Evolutionary conservation across 441 rosid species (phyloP).

Genomic region (Brassica hybrid): DNA sequence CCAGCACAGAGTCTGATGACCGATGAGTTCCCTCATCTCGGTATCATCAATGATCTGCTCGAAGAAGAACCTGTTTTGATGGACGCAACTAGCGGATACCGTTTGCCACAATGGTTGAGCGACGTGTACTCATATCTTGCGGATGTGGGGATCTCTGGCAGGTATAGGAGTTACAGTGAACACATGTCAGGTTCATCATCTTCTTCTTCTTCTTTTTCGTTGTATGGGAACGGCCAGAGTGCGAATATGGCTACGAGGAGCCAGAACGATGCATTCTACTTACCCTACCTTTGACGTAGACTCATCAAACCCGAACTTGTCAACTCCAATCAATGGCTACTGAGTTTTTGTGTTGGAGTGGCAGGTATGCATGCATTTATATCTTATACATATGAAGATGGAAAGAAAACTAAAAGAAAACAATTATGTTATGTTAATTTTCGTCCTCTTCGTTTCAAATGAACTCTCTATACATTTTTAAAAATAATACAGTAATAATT

Average conservation of each 20-base stretch:
- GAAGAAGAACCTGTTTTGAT: slow-evolving; percentile 71
- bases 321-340: slow-evolving; percentile 63
- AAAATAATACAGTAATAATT: slow-evolving; percentile 1
- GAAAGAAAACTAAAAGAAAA: slow-evolving; percentile 27
- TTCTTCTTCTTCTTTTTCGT: slow-evolving; percentile 45
- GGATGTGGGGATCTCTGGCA: slow-evolving; percentile 55
- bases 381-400: slow-evolving; percentile 15
- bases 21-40: slow-evolving; percentile 94
- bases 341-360: slow-evolving; percentile 39
- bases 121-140: slow-evolving; percentile 60
- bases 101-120: slow-evolving; percentile 51
- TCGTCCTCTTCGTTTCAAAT: slow-evolving; percentile 13
- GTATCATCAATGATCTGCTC: slow-evolving; percentile 91
- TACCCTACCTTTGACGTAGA: slow-evolving; percentile 42
- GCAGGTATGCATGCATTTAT: slow-evolving; percentile 16
- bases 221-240: slow-evolving; percentile 56
- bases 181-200: slow-evolving; percentile 25
- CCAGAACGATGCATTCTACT: slow-evolving; percentile 47
- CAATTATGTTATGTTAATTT: slow-evolving; percentile 46
- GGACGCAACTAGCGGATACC: slow-evolving; percentile 46
- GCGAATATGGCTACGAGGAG: slow-evolving; percentile 67
- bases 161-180: slow-evolving; percentile 61
- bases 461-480: slow-evolving; percentile 20
- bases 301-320: slow-evolving; percentile 53
- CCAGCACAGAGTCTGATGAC: slow-evolving; percentile 55